phyloP scores from a whole-genome alignment of 192 early-diverging fungal genomes.

The Radiomyces spectabilis region DNA sequence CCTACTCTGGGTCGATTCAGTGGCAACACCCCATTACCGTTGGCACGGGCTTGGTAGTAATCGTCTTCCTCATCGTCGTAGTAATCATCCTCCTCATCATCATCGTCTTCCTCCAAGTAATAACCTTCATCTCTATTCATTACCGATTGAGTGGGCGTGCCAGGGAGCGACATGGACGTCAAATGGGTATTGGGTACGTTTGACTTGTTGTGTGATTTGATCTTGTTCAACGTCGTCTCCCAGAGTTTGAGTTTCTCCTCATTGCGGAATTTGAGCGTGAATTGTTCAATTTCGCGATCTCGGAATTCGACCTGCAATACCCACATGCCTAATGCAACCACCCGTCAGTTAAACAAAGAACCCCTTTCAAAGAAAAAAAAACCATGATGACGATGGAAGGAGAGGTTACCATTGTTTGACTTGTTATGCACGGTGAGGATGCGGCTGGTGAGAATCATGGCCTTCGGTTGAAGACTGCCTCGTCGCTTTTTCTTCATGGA shows the following conservation, averaged over 20 bases:
- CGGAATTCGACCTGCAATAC: slow-evolving; percentile 63
- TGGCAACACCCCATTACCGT: too few species aligned
- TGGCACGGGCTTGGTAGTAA: not conserved
- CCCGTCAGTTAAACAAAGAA: too few species aligned
- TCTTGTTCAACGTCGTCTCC: slow-evolving; percentile 68
- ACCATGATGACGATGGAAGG: too few species aligned
- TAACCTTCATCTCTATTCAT: not conserved
- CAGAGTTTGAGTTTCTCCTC: slow-evolving; percentile 83
- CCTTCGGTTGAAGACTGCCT: slow-evolving; percentile 62
- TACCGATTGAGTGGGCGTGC: not conserved
- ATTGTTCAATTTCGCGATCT: slow-evolving; percentile 68
- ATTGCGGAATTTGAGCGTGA: slow-evolving; percentile 80
- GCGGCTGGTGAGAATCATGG: slow-evolving; percentile 77
- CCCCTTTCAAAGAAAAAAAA: too few species aligned
- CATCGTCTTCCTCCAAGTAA: slow-evolving; percentile 18
- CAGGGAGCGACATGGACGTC: slow-evolving; percentile 12
- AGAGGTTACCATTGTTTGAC: too few species aligned
- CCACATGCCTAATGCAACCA: slow-evolving; percentile 10
- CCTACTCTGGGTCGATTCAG: too few species aligned
- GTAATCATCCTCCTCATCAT: slow-evolving; percentile 34
- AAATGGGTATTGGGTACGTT: slow-evolving; percentile 18
- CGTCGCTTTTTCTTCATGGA: slow-evolving; percentile 36
- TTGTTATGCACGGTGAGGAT: slow-evolving; percentile 67
- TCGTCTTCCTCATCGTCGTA: slow-evolving; percentile 24
- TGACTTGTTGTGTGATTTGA: slow-evolving; percentile 50